These are phyloP conservation scores for Sclerotinia trifoliorum DNA, from an alignment of 2,329 filamentous ascomycete genomes.

Conservation along the genomic window DNA sequence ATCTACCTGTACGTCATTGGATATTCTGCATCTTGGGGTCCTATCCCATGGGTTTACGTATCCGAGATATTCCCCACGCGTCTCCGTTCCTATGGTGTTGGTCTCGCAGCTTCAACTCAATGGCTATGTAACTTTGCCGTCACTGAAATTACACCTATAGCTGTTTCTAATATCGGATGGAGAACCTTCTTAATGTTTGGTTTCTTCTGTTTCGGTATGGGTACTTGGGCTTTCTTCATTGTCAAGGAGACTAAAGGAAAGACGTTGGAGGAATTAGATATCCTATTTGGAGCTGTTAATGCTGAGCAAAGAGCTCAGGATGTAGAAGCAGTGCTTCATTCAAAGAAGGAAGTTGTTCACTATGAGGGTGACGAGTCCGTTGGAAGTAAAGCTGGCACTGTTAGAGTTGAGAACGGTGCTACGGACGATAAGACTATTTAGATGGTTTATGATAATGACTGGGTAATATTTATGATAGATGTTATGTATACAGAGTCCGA, in stretches of 20 bases:
- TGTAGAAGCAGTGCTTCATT: constrained; percentile 24
- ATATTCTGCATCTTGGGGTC: constrained; percentile 54
- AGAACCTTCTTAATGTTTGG: constrained; percentile 49
- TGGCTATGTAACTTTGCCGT: constrained; percentile 66
- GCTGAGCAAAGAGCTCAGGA: constrained; percentile 22
- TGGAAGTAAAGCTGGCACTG: constrained; percentile 4
- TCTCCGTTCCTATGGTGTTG: constrained; percentile 54
- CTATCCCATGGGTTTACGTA: constrained; percentile 53
- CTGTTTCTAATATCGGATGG: constrained; percentile 49
- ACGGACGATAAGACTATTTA: constrained; percentile 1
- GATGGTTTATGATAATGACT: constrained; percentile 1
- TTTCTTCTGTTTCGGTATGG: constrained; percentile 46
- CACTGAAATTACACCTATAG: constrained; percentile 49
- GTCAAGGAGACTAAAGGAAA: constrained; percentile 69
- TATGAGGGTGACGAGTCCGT: constrained; percentile 8
- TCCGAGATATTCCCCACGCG: constrained; percentile 53
- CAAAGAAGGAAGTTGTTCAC: constrained; percentile 22
- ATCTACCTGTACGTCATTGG: constrained; percentile 39
- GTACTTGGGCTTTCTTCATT: constrained; percentile 49
- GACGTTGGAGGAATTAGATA: constrained; percentile 57
- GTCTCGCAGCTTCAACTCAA: constrained; percentile 64
- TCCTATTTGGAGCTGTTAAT: constrained; percentile 29
- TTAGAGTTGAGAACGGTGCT: constrained; percentile 2
- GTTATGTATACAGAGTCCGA: neutral
- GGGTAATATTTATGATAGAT: constrained; percentile 3